These are phyloP conservation scores for Colletotrichum sidae DNA, from an alignment of 2,329 filamentous ascomycete genomes.

Conservation along the genomic window DNA sequence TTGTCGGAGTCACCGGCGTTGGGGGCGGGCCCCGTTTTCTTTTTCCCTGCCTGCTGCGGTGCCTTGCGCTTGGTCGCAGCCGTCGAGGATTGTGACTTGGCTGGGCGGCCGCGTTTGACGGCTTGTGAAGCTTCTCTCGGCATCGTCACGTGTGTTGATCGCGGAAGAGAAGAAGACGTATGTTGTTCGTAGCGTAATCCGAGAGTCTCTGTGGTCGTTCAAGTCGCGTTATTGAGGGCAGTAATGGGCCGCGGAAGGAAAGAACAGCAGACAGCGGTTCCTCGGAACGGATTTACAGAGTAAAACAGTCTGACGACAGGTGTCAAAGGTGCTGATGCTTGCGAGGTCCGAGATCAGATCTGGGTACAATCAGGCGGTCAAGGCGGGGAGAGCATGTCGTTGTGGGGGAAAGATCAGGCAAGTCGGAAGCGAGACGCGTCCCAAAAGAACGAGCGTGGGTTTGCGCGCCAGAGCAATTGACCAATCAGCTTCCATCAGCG, in stretches of 20 bases:
- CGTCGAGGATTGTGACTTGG: slow-evolving; percentile 36
- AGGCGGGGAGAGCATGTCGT: slow-evolving; percentile 29
- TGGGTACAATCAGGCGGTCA: slow-evolving; percentile 32
- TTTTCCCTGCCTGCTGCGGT: slow-evolving; percentile 40
- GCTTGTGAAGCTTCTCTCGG: slow-evolving; percentile 52
- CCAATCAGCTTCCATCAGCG: slow-evolving; percentile 20
- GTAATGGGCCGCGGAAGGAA: background rate
- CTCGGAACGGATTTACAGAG: background rate
- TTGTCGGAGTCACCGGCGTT: slow-evolving; percentile 50
- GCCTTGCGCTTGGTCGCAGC: slow-evolving; percentile 36
- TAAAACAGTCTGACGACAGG: slow-evolving; percentile 1
- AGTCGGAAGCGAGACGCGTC: slow-evolving; percentile 27
- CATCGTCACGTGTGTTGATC: slow-evolving; percentile 40
- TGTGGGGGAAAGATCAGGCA: slow-evolving; percentile 17
- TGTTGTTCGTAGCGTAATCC: too few relatives aligned
- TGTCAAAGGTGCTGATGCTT: slow-evolving; percentile 26
- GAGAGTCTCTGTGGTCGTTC: background rate
- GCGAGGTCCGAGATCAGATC: slow-evolving; percentile 31
- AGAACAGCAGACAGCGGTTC: background rate
- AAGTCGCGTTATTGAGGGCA: background rate
- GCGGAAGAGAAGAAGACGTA: background rate
- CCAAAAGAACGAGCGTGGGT: slow-evolving; percentile 15
- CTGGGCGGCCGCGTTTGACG: slow-evolving; percentile 50
- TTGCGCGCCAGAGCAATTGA: slow-evolving; percentile 4
- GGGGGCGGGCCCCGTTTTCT: slow-evolving; percentile 40